Evolutionary conservation across 1,139 yeast species (phyloP), one percentile per base, ranked within the genome.

Genomic region (Zygoascus meyerae): DNA sequence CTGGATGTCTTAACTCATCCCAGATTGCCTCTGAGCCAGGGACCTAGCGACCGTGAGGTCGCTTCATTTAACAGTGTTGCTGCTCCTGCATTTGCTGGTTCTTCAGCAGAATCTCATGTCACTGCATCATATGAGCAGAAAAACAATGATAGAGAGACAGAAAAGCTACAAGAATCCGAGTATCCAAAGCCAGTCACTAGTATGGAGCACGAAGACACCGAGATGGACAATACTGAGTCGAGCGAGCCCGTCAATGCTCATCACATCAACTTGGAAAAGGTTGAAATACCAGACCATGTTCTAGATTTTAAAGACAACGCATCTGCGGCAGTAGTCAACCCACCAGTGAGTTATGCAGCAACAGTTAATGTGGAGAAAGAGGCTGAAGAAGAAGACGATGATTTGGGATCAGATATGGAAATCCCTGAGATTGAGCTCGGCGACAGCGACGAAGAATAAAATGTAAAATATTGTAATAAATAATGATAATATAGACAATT

Each of bases 1-100:
- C 63, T 86, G 28, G 47, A 56, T 81, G 59, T 73, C 80, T 2
- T 86, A 57, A 74, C 79, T 51, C 85, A 85, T 57, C 95, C 96
- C 34, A 72, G 94, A 55, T 77, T 87, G 55, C 96, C 96, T 2
- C 77, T 86, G 32, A 33, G 39, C 14, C 48, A 42, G 9, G 30
- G 29, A n/a, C 28, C 58, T 6, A 62, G 55, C 14, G 60, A 56
- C 3, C 64, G 54, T 18, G 59, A 55, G 38, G 65, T 54, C 14
- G 63, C 60, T 3, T 18, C 47, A 21, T 35, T 40, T 11, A n/a
- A 38, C 21, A 14, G 30, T 9, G 17, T 10, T 5, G 36, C 40
- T 26, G 40, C 40, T 6, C 11, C 15, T 26, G 34, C 34, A 5
- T 51, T 48, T n/a, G 54, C 49, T n/a, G 53, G 50, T 33, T 52